phyloP scores from a whole-genome alignment of 768 basidiomycete species.

The Mycena polygramma region DNA sequence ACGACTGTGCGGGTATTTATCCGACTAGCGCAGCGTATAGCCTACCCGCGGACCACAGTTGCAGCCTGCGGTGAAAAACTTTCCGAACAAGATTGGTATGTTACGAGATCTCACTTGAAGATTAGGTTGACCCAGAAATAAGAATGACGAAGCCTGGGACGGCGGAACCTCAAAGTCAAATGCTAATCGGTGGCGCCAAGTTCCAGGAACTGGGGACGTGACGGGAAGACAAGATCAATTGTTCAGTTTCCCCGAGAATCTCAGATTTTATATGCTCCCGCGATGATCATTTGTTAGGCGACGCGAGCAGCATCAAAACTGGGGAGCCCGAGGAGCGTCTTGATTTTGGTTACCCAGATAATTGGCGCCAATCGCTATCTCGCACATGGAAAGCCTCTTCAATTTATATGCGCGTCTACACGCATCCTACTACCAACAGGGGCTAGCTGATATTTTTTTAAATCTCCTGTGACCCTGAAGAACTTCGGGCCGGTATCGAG shows the following conservation, averaged over 20 bases:
- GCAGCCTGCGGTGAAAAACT: neutral
- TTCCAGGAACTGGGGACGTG: conserved; percentile 24
- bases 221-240: conserved; percentile 15
- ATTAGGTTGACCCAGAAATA: conserved; percentile 22
- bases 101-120: neutral
- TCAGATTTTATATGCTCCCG: conserved; percentile 4
- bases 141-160: neutral
- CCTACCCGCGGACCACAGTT: conserved; percentile 22
- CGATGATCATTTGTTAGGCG: conserved; percentile 14
- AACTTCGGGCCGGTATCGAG: conserved; percentile 19
- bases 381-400: conserved; percentile 2
- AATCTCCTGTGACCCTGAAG: neutral
- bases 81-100: conserved; percentile 6
- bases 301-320: conserved; percentile 7
- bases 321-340: neutral
- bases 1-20: conserved; percentile 3
- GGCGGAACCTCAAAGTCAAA: conserved; percentile 24
- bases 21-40: conserved; percentile 3
- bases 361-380: conserved; percentile 15
- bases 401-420: neutral
- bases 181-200: conserved; percentile 26
- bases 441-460: neutral
- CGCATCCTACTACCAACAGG: neutral
- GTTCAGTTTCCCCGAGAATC: conserved; percentile 4
- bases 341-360: conserved; percentile 10